These are phyloP conservation scores for Sungouiella thailandica DNA, from an alignment of 805 yeast species.

Conservation along the genomic window DNA sequence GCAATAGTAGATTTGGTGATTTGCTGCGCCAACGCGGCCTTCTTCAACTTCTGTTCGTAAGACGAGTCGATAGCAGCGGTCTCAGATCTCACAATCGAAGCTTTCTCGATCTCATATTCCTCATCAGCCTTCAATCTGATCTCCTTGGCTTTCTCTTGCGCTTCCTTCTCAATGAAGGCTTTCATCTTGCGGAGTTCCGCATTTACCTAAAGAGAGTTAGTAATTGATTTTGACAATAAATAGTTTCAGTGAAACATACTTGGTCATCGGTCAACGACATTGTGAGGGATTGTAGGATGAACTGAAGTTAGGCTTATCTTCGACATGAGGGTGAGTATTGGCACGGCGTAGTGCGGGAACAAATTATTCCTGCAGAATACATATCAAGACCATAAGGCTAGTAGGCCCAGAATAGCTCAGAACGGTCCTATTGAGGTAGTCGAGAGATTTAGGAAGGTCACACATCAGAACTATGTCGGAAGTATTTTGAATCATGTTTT, in stretches of 20 bases:
- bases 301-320: slow-evolving; percentile 11
- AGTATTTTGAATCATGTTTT: no score
- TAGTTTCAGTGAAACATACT: slow-evolving; percentile 14
- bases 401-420: no score
- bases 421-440: no score
- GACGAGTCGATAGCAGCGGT: slow-evolving; percentile 79
- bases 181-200: slow-evolving; percentile 97
- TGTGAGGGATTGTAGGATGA: slow-evolving; percentile 8
- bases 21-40: slow-evolving; percentile 89
- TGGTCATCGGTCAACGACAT: slow-evolving; percentile 30
- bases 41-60: slow-evolving; percentile 80
- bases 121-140: slow-evolving; percentile 94
- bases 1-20: slow-evolving; percentile 92
- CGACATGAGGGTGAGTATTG: slow-evolving; percentile 20
- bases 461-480: no score
- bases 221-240: background rate
- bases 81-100: slow-evolving; percentile 89
- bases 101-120: slow-evolving; percentile 97
- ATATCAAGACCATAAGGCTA: no score
- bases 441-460: no score
- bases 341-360: slow-evolving; percentile 12
- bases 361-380: slow-evolving; percentile 8
- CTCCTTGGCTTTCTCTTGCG: slow-evolving; percentile 97
- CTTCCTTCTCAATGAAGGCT: slow-evolving; percentile 97
- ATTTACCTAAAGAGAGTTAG: slow-evolving; percentile 56